phyloP scores from a whole-genome alignment of 2,329 filamentous ascomycete genomes.

The Aspergillus brasiliensis region DNA sequence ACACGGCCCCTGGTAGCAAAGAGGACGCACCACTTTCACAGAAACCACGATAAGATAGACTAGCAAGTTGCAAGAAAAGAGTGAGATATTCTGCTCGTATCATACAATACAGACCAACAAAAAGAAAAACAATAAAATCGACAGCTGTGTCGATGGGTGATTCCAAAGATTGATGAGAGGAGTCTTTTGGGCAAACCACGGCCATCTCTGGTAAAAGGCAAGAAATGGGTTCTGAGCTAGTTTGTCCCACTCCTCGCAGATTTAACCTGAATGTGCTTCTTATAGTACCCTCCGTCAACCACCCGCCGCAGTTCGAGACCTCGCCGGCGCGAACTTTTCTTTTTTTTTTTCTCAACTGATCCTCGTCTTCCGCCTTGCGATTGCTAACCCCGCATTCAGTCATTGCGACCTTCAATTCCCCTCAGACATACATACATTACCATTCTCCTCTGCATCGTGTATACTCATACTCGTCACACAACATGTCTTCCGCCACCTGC shows the following conservation, averaged over 20 bases:
- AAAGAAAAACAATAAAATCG: conserved; percentile 41
- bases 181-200: conserved; percentile 64
- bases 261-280: not conserved
- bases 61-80: not conserved
- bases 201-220: conserved; percentile 81
- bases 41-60: not conserved
- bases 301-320: conserved; percentile 33
- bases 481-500: conserved; percentile 62
- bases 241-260: conserved; percentile 67
- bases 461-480: conserved; percentile 4
- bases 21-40: not conserved
- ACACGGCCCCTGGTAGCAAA: not conserved
- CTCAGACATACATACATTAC: not conserved
- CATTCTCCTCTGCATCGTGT: not conserved
- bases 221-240: conserved; percentile 72
- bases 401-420: conserved; percentile 1
- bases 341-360: conserved; percentile 13
- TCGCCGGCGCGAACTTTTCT: not conserved
- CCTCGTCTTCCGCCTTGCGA: conserved; percentile 10
- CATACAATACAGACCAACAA: conserved; percentile 9
- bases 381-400: conserved; percentile 21
- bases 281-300: not conserved
- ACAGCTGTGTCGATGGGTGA: conserved; percentile 46
- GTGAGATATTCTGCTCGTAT: not conserved
- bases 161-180: conserved; percentile 63